Conservation (phyloP, 306 rosid species). For the Canavalia gladiata region DNA sequence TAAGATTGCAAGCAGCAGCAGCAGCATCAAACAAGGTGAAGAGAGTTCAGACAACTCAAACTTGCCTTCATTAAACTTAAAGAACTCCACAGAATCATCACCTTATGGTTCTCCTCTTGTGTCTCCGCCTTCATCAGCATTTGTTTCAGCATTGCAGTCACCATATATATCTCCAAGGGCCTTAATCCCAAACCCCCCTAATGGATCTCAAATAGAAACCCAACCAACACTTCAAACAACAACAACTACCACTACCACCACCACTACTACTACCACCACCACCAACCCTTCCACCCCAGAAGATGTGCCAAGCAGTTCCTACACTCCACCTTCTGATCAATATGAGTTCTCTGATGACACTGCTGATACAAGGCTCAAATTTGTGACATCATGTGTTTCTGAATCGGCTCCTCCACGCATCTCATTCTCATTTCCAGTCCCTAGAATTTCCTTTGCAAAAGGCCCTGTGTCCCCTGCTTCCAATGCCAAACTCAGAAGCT, state of each 20-base stretch:
- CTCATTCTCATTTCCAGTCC: slow-evolving; percentile 87
- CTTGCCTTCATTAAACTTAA: slow-evolving; percentile 62
- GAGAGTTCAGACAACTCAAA: slow-evolving; percentile 46
- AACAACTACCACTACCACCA: neutral
- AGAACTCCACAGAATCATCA: slow-evolving; percentile 63
- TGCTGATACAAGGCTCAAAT: slow-evolving; percentile 63
- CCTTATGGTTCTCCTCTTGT: slow-evolving; percentile 82
- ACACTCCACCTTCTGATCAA: slow-evolving; percentile 90
- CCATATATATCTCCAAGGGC: slow-evolving; percentile 95
- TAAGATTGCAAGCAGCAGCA: slow-evolving; percentile 56
- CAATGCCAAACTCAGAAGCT: slow-evolving; percentile 71
- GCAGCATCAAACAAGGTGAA: slow-evolving; percentile 44
- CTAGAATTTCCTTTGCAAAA: slow-evolving; percentile 78
- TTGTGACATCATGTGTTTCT: slow-evolving; percentile 57
- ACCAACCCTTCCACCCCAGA: slow-evolving; percentile 59
- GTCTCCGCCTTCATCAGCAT: slow-evolving; percentile 93
- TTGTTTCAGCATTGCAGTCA: slow-evolving; percentile 91
- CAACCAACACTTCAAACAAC: slow-evolving; percentile 30
- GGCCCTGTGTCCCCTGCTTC: slow-evolving; percentile 70
- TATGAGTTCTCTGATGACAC: slow-evolving; percentile 77
- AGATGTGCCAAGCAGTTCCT: slow-evolving; percentile 87
- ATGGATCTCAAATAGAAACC: slow-evolving; percentile 30
- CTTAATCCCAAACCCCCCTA: slow-evolving; percentile 41
- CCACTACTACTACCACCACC: neutral
- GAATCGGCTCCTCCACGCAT: slow-evolving; percentile 70